Percentiles rank a stretch among this genome's conserved stretches.
Conservation (phyloP, 1,139 yeast species). For the Geotrichum aggregatum region DNA sequence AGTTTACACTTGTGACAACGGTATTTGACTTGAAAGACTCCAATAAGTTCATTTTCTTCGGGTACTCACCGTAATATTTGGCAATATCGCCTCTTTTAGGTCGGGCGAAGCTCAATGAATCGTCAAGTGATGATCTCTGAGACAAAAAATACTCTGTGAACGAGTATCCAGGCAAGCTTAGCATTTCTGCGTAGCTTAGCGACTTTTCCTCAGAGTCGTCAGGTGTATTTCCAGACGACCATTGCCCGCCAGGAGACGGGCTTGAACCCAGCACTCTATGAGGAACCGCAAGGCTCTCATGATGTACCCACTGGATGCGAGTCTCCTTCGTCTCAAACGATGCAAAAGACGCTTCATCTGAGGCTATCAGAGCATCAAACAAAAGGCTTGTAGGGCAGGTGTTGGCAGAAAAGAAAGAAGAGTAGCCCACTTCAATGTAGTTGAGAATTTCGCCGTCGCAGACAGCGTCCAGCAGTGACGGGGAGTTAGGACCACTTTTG, state of each 20-base stretch:
- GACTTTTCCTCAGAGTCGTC: slow-evolving; percentile 28
- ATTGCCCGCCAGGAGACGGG: slow-evolving; percentile 38
- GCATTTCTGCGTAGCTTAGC: slow-evolving; percentile 39
- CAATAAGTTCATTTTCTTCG: slow-evolving; percentile 28
- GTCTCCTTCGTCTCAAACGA: slow-evolving; percentile 26
- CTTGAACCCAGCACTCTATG: slow-evolving; percentile 34
- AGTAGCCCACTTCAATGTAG: slow-evolving; percentile 26
- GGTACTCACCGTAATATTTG: slow-evolving; percentile 33
- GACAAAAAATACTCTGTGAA: slow-evolving; percentile 29
- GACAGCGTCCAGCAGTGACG: slow-evolving; percentile 29
- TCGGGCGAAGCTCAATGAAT: slow-evolving; percentile 30
- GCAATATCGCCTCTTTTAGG: slow-evolving; percentile 36
- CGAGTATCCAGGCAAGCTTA: slow-evolving; percentile 37
- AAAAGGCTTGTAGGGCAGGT: slow-evolving; percentile 33
- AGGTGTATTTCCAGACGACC: slow-evolving; percentile 30
- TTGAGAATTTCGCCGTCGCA: slow-evolving; percentile 24
- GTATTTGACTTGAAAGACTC: slow-evolving; percentile 17
- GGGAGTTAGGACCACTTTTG: not conserved
- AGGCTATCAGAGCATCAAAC: slow-evolving; percentile 34
- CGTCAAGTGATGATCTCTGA: slow-evolving; percentile 17
- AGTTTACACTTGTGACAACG: slow-evolving; percentile 25
- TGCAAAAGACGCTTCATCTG: slow-evolving; percentile 33
- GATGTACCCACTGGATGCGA: slow-evolving; percentile 31
- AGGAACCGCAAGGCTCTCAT: slow-evolving; percentile 12
- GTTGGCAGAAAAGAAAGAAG: slow-evolving; percentile 31